Conservation (phyloP, 352 stramenopile species). For the Aphanomyces euteiches region DNA sequence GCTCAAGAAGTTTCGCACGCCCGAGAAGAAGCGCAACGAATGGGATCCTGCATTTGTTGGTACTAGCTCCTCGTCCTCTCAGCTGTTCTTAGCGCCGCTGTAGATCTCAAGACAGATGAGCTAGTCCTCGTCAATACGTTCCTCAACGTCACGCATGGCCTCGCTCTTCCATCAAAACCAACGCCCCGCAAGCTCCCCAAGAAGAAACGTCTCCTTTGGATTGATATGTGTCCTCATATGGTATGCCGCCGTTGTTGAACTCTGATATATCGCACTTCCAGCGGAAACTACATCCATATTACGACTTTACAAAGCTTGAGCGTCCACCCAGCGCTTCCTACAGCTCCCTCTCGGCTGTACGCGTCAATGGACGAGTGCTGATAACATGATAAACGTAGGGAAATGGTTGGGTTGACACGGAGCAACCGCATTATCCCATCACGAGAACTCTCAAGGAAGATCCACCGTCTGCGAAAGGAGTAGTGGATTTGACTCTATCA, state of each 20-base stretch:
- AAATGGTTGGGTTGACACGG: conserved; percentile 67
- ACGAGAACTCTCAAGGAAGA: background rate
- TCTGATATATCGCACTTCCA: conserved; percentile 31
- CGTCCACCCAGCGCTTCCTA: conserved; percentile 73
- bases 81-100: background rate
- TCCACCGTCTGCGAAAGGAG: background rate
- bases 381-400: conserved; percentile 34
- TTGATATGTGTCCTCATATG: conserved; percentile 62
- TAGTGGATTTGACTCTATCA: conserved; percentile 33
- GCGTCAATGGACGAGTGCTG: conserved; percentile 14
- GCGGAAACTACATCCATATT: conserved; percentile 21
- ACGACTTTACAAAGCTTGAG: conserved; percentile 44
- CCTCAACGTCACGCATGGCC: conserved; percentile 45
- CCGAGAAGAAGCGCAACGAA: conserved; percentile 67
- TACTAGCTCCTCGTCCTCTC: background rate
- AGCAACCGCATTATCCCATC: background rate
- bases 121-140: conserved; percentile 76
- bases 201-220: conserved; percentile 57
- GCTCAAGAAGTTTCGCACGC: conserved; percentile 48
- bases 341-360: conserved; percentile 64
- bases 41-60: conserved; percentile 42
- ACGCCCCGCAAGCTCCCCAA: conserved; percentile 29
- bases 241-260: conserved; percentile 34
- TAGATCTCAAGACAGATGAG: conserved; percentile 56
- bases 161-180: conserved; percentile 11